Base-by-base conservation (phyloP, 495 filamentous ascomycete species). In the Lasiosphaeris hirsuta region DNA sequence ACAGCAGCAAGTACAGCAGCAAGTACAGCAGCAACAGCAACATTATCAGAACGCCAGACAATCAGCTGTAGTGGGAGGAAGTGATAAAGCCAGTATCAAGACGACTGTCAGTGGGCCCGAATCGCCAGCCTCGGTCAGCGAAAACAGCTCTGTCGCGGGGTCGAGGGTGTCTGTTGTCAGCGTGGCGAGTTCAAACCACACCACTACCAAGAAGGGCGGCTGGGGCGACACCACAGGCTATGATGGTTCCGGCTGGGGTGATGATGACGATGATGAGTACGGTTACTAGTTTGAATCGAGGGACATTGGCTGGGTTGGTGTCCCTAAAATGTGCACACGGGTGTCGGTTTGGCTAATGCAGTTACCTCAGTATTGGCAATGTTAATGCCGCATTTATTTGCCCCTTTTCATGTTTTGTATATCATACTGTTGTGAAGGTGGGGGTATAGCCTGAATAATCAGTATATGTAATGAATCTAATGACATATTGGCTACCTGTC, bases 231-330 rank as follows among this genome's bases (percentile, higher is more conserved):
- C 55, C 6, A 50, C 57, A 11, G 61, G 61, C n/a, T 66, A 66
- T 42, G 63, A 66, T 36, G 63, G 63, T 13, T 66, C 63, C 4
- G 63, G 63, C 7, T 66, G 63, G 63, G 63, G 63, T 8, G 63
- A 63, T 51, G 63, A 63, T 46, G 58, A 64, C 35, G 46, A 50
- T 34, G 38, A 43, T 17, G 38, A 52, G 8, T 52, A 39, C 14
- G 19, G 45, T 5, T 30, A 30, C 23, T 30, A 30, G 23, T 30
- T 30, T 30, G 23, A 30, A 30, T 30, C 23, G 5, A 30, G 23
- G 23, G 23, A 2, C 23, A 2, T 5, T 5, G 23, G 5, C 23
- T 30, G 23, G 23, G 23, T 30, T 5, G 23, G 23, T 2, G 23
- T 30, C 2, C 23, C 23, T 30, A 30, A 30, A 30, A 30, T 30